Conservation (phyloP, 2,329 filamentous ascomycete genomes). For the Phyllosticta paracitricarpa region DNA sequence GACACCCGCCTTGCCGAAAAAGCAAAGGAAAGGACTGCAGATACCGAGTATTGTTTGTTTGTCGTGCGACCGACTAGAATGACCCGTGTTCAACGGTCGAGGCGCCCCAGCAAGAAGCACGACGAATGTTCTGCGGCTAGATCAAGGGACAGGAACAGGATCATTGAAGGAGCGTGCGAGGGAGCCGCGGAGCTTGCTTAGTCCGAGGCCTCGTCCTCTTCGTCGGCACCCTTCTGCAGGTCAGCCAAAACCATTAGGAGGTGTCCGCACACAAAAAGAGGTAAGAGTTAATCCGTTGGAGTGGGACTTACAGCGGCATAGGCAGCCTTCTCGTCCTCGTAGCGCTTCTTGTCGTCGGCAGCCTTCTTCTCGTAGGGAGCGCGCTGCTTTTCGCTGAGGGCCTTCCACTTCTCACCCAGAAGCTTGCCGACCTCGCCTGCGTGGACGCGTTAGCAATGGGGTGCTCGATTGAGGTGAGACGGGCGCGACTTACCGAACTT, state of each 20-base stretch:
- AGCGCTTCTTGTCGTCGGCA: slow-evolving; percentile 95
- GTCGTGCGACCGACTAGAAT: not conserved
- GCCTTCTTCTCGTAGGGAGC: slow-evolving; percentile 94
- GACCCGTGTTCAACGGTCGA: slow-evolving; percentile 1
- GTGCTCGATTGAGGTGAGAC: slow-evolving; percentile 11
- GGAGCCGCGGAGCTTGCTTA: slow-evolving; percentile 14
- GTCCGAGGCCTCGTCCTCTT: slow-evolving; percentile 30
- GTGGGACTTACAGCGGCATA: slow-evolving; percentile 35
- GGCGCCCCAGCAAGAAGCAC: slow-evolving; percentile 3
- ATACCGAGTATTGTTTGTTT: slow-evolving; percentile 2
- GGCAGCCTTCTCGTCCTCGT: slow-evolving; percentile 92
- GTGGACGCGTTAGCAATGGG: not conserved
- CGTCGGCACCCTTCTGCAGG: slow-evolving; percentile 17
- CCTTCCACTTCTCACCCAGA: slow-evolving; percentile 98
- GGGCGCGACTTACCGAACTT: slow-evolving; percentile 61
- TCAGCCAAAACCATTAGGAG: slow-evolving; percentile 11
- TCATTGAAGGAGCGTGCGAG: not conserved
- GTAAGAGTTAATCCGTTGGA: not conserved
- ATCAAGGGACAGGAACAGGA: not conserved
- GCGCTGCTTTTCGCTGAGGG: slow-evolving; percentile 84
- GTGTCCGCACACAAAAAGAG: not conserved
- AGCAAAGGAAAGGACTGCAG: not conserved
- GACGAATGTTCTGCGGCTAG: slow-evolving; percentile 3
- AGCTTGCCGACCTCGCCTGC: slow-evolving; percentile 92
- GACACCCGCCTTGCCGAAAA: not conserved